Base-by-base conservation (phyloP, 2,329 filamentous ascomycete species). In the Calonectria ilicicola region DNA sequence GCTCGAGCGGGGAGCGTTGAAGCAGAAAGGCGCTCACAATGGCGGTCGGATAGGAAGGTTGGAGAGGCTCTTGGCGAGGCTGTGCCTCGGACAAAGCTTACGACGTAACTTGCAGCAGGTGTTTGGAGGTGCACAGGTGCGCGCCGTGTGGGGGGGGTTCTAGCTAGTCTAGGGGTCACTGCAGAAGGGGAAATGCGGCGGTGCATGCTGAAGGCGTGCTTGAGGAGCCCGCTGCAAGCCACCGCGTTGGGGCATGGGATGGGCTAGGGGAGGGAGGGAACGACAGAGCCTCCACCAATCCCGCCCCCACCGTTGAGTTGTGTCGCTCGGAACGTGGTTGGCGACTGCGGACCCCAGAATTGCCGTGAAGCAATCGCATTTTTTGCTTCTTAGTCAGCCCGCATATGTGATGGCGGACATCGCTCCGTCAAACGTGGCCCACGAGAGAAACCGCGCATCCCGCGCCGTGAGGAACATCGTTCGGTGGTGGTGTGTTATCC, bases 1-100 rank as follows among this genome's bases (percentile, higher is more conserved):
- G 21, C 38, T 60, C 53, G 6, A 17, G 32, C 53, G 38, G 21
- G 38, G 38, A 40, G 23, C 12, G 32, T 35, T 26, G 53, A 60
- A 21, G 35, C 53, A 60, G 53, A 60, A 60, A 60, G 38, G 21
- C 53, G 53, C 53, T 40, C 53, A 60, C 21, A 35, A 9, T 19
- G 14, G 53, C 23, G 32, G 53, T 40, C 35, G 53, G 53, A 60
- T 60, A 38, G 32, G 53, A 60, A 60, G 38, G 53, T 40, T 60
- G 53, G 53, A 23, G 53, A 60, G 32, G 53, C 53, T 60, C 53
- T 27, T 19, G 38, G 53, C 53, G 32, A 60, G 53, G 53, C 53
- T 60, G 53, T 26, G 53, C 53, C 53, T 15, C 53, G 6, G 53
- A 40, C 32, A 60, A 60, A 60, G 53, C 53, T 60, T 60, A 60